A percentile compares a stretch with the other conserved stretches of the same genome.
These are phyloP conservation scores for Pyrenula aspistea DNA, from an alignment of 495 filamentous ascomycete species.

Conservation along the genomic window DNA sequence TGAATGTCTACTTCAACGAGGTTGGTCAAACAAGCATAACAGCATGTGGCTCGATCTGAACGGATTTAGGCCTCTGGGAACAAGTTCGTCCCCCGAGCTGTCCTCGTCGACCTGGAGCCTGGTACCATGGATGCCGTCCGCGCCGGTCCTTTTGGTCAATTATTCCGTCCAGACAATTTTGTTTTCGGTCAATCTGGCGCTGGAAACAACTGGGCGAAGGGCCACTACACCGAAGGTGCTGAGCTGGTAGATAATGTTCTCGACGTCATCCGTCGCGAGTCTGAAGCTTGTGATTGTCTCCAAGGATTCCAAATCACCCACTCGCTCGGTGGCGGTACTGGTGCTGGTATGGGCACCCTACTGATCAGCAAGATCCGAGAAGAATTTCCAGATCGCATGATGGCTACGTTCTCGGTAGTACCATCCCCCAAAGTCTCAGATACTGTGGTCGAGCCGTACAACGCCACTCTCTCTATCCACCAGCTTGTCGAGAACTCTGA, in stretches of 20 bases:
- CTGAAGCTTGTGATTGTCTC: conserved; percentile 98
- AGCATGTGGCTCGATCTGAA: conserved; percentile 4
- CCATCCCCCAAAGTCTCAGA: conserved; percentile 99
- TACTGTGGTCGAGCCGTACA: conserved; percentile 99
- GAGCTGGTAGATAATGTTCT: conserved; percentile 97
- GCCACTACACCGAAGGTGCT: conserved; percentile 99
- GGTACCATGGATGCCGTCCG: conserved; percentile 98
- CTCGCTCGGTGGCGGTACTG: conserved; percentile 99
- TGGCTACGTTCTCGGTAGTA: conserved; percentile 99
- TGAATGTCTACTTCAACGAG: conserved; percentile 99
- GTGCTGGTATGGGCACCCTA: conserved; percentile 99
- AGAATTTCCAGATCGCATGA: conserved; percentile 99
- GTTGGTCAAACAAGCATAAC: conserved; percentile 32
- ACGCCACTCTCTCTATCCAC: conserved; percentile 97
- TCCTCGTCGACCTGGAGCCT: conserved; percentile 98
- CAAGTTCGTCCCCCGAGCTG: conserved; percentile 98
- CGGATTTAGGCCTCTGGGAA: conserved; percentile 68
- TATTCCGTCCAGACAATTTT: conserved; percentile 99
- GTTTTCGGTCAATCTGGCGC: conserved; percentile 99
- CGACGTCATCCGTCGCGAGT: conserved; percentile 97
- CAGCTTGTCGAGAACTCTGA: conserved; percentile 99
- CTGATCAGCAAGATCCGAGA: conserved; percentile 99
- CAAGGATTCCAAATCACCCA: conserved; percentile 99
- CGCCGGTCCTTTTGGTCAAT: conserved; percentile 95
- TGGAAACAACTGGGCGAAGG: conserved; percentile 99